Conservation (phyloP, 2,329 filamentous ascomycete genomes). For the Rhexocercosporidium sp. region DNA sequence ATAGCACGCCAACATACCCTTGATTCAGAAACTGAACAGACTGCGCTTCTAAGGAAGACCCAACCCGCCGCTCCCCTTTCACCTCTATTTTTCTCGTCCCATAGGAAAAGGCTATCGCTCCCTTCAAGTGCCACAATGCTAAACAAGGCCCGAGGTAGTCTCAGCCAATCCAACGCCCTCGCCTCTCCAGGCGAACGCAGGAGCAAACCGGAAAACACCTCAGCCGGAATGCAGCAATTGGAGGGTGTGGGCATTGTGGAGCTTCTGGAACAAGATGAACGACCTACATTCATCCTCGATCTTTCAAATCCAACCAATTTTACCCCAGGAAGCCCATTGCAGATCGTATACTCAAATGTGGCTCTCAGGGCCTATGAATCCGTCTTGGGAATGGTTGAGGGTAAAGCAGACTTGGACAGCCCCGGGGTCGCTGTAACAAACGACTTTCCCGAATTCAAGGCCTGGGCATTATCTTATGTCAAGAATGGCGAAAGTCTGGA, state of each 20-base stretch:
- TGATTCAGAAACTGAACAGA: constrained; percentile 44
- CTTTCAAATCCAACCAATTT: constrained; percentile 62
- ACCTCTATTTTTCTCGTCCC: constrained; percentile 59
- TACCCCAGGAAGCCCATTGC: constrained; percentile 55
- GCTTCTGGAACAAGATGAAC: constrained; percentile 75
- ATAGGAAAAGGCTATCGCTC: constrained; percentile 49
- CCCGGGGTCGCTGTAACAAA: constrained; percentile 45
- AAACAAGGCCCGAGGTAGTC: constrained; percentile 52
- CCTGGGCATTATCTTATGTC: constrained; percentile 67
- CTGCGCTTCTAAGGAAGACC: constrained; percentile 17
- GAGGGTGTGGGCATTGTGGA: constrained; percentile 72
- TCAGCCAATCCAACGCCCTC: constrained; percentile 54
- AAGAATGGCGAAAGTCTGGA: constrained; percentile 58
- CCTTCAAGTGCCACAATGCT: constrained; percentile 43
- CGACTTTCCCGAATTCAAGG: constrained; percentile 68
- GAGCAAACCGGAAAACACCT: constrained; percentile 56
- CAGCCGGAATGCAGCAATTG: constrained; percentile 60
- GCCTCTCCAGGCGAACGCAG: constrained; percentile 57
- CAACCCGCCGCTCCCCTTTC: constrained; percentile 44
- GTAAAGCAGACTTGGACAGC: constrained; percentile 35
- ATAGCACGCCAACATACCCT: constrained; percentile 42
- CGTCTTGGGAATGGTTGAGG: constrained; percentile 38
- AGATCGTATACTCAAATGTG: constrained; percentile 71
- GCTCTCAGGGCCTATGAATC: constrained; percentile 58
- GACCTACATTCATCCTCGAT: constrained; percentile 79